phyloP scores from a whole-genome alignment of 768 basidiomycete genomes.

The Suillus brevipes region DNA sequence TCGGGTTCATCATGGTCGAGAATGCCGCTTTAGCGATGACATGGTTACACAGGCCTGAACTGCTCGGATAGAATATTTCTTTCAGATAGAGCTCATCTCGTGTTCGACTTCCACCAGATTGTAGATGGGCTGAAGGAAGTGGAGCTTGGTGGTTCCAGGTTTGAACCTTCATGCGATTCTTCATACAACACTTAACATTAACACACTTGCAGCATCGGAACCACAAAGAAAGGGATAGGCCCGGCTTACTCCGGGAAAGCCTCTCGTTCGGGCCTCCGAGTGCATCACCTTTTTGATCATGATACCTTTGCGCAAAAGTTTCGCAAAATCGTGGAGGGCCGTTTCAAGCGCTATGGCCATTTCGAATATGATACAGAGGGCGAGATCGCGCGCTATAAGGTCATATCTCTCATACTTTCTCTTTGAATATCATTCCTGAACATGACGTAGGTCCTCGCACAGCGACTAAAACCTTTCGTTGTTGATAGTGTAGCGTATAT shows the following conservation, averaged over 20 bases:
- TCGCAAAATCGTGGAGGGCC: constrained; percentile 91
- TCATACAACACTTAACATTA: not conserved
- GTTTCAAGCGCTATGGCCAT: constrained; percentile 96
- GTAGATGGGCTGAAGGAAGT: constrained; percentile 98
- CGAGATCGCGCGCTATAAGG: constrained; percentile 93
- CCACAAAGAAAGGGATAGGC: constrained; percentile 97
- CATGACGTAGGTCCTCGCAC: constrained; percentile 66
- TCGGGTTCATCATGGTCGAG: constrained; percentile 30
- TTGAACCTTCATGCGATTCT: constrained; percentile 14
- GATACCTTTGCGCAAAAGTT: constrained; percentile 88
- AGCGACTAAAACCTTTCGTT: constrained; percentile 83
- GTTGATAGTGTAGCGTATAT: constrained; percentile 86
- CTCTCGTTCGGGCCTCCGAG: constrained; percentile 90
- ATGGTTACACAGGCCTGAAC: constrained; percentile 62
- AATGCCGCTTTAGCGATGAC: constrained; percentile 8
- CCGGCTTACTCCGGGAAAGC: constrained; percentile 98
- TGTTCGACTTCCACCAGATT: constrained; percentile 99
- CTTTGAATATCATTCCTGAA: not conserved
- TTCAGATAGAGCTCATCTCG: constrained; percentile 95
- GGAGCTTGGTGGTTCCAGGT: constrained; percentile 90
- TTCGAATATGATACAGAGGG: constrained; percentile 99
- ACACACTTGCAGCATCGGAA: constrained; percentile 72
- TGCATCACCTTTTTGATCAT: constrained; percentile 94
- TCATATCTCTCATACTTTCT: constrained; percentile 22
- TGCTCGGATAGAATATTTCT: constrained; percentile 85